Evolutionary conservation across 1,284 basidiomycete species (phyloP), one percentile per base, ranked within the genome.

Genomic region (Trametes polyzona): DNA sequence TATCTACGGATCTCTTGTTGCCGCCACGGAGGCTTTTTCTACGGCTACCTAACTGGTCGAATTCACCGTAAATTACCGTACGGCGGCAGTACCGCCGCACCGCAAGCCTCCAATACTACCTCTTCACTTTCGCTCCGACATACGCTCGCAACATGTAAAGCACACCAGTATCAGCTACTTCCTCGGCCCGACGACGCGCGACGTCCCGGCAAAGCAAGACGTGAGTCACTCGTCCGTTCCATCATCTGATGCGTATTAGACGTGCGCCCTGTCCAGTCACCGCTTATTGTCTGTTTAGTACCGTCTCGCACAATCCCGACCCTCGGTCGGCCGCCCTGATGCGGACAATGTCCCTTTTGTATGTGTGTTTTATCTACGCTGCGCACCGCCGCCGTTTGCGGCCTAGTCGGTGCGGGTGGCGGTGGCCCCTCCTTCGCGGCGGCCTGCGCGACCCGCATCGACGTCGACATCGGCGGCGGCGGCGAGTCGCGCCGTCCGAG

Each of bases 401-500:
- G 52, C 27, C 10, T 27, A 36, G 52, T 35, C 39, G 46, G 36
- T 32, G 39, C 29, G 42, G 32, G 30, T 16, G 46, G 46, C 35
- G 52, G 30, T 40, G 30, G 35, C 21, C 24, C n/a, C 4, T 41
- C 14, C 39, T 43, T n/a, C 24, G 33, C 47, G 37, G 37, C 26
- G 49, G 50, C 27, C 56, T 52, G 41, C 51, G 56, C 56, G 27
- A 36, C 51, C 56, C 56, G 56, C 47, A 39, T 52, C 46, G 40
- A 52, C 40, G 40, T 40, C 14, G 35, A 51, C 47, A 39, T 52
- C 46, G 40, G 57, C 40, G 40, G 46, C 14, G 35, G 46, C n/a
- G 30, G 6, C 39, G n/a, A n/a, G n/a, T n/a, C n/a, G n/a, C n/a
- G n/a, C n/a, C n/a, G n/a, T n/a, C n/a, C n/a, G n/a, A n/a, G 21